phyloP scores from a whole-genome alignment of 495 filamentous ascomycete genomes.

The Aspergillus carlsbadensis region DNA sequence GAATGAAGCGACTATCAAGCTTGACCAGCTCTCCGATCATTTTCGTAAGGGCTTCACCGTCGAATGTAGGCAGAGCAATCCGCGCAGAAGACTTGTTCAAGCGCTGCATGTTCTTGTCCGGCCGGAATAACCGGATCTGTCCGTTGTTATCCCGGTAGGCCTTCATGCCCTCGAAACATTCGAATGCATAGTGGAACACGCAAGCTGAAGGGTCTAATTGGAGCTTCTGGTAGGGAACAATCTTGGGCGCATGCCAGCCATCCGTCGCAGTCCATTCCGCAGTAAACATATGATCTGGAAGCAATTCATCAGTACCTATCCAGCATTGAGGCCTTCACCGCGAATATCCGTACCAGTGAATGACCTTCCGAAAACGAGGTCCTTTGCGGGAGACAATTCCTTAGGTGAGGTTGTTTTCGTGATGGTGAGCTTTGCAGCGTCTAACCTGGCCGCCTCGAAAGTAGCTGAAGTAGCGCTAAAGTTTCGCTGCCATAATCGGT shows the following conservation, averaged over 20 bases:
- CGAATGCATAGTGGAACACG: slow-evolving; percentile 98
- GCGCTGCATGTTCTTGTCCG: slow-evolving; percentile 92
- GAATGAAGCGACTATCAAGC: slow-evolving; percentile 86
- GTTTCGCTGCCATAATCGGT: slow-evolving; percentile 38
- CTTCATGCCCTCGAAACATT: slow-evolving; percentile 98
- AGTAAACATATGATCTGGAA: slow-evolving; percentile 89
- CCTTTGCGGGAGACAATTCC: slow-evolving; percentile 64
- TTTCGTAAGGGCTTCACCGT: slow-evolving; percentile 66
- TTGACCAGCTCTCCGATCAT: slow-evolving; percentile 76
- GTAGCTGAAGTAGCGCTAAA: slow-evolving; percentile 64
- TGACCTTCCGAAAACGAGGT: slow-evolving; percentile 81
- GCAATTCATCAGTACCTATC: slow-evolving; percentile 20
- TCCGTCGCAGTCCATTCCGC: slow-evolving; percentile 85
- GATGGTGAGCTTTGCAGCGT: slow-evolving; percentile 72
- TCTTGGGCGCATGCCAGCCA: slow-evolving; percentile 78
- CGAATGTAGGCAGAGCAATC: slow-evolving; percentile 87
- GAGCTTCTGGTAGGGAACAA: slow-evolving; percentile 94
- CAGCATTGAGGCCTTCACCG: neutral
- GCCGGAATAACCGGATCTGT: slow-evolving; percentile 83
- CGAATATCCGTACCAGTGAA: slow-evolving; percentile 68
- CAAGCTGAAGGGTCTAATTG: slow-evolving; percentile 93
- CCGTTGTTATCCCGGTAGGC: slow-evolving; percentile 83
- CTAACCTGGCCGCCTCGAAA: slow-evolving; percentile 60
- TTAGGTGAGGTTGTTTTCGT: slow-evolving; percentile 76
- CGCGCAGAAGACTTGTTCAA: slow-evolving; percentile 85